These are phyloP conservation scores for Gaeumannomyces sp. DNA, from an alignment of 2,329 filamentous ascomycete genomes.

Conservation along the genomic window DNA sequence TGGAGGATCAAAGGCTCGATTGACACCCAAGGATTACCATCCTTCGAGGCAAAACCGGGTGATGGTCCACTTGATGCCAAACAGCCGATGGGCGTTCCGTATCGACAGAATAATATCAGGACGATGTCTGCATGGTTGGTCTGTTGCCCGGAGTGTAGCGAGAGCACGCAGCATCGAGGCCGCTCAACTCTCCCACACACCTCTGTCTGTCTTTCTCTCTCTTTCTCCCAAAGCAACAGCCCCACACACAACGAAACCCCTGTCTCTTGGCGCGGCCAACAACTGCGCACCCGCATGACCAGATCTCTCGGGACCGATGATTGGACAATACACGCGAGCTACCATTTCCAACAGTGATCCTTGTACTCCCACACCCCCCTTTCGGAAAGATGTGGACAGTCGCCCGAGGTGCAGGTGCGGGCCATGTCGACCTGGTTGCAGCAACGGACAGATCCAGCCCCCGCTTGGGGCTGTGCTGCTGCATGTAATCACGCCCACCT, in stretches of 20 bases:
- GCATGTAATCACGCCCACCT: not conserved
- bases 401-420: not conserved
- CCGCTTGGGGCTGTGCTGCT: not conserved
- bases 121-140: not conserved
- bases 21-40: not conserved
- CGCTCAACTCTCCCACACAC: too few relatives aligned
- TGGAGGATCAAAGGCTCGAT: not conserved
- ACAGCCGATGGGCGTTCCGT: too few relatives aligned
- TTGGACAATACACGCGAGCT: constrained; percentile 1
- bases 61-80: not conserved
- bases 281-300: not conserved
- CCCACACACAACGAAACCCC: not conserved
- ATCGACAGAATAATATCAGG: not conserved
- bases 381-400: not conserved
- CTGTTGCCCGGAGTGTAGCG: not conserved
- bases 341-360: not conserved
- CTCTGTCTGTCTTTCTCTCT: not conserved
- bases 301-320: not conserved
- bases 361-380: not conserved
- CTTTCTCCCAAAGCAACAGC: not conserved
- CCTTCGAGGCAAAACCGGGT: not conserved
- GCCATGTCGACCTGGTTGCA: not conserved
- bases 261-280: not conserved
- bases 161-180: too few relatives aligned
- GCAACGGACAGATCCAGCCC: not conserved